Evolutionary conservation across 208 protist genomes (phyloP), one percentile per base, ranked within the genome.

Genomic region (Wallacemonas sp.): DNA sequence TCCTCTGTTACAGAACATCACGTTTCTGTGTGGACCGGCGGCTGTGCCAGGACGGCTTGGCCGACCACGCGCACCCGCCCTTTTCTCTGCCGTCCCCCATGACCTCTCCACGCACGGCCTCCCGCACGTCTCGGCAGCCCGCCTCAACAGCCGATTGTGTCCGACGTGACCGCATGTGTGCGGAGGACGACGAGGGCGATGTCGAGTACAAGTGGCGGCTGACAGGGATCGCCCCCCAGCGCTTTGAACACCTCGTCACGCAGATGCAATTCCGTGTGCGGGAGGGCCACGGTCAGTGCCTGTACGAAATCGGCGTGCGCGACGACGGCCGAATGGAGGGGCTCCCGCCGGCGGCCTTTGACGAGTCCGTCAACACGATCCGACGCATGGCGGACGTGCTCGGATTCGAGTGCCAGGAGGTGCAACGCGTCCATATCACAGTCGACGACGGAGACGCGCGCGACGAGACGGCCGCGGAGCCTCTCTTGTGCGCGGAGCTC

Each of bases 181-280:
- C 80, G 32, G 97, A 99, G 65, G 84, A 95, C 38, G 95, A 99
- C 34, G 89, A 96, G 61, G 97, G 97, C 23, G 90, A 96, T 77
- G 84, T 98, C 34, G 96, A 99, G 80, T 99, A 99, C 81, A 99
- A 99, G 77, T 97, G 93, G 87, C 93, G 97, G 26, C 85, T 98
- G 11, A 85, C 93, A 0, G 76, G 67, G 24, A 68, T 94, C 57
- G 89, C 92, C 0, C 58, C 70, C 12, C 65, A 75, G 11, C 81
- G 97, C 34, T 84, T 99, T 30, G 80, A 97, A 67, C 96, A 98
- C 54, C 84, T 99, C 16, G 75, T 97, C 6, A 97, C 93, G 9
- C 97, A 99, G 74, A 92, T 99, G 83, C 89, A 96, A 58, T 99
- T 92, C 70, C 79, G 97, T 19, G 75, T 98, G 9, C 75, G 67